A percentile compares a stretch with the other conserved stretches of the same genome.
Conservation (phyloP, 495 filamentous ascomycete species). For the Penicillium coprophilum region DNA sequence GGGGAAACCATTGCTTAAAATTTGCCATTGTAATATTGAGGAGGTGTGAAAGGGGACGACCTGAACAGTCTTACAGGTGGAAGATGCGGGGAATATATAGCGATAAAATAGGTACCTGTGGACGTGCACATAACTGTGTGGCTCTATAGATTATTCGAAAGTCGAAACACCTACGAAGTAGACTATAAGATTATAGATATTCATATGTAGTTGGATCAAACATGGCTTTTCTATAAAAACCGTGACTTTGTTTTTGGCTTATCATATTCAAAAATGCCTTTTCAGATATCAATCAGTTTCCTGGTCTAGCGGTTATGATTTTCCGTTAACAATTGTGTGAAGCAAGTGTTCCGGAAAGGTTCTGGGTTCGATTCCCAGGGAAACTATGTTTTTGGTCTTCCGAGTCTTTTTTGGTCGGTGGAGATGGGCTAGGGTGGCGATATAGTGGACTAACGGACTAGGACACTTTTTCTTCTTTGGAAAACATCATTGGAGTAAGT, state of each 20-base stretch:
- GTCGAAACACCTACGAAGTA: too few species aligned
- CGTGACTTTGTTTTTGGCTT: too few species aligned
- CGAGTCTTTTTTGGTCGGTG: not conserved
- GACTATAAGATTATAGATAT: too few species aligned
- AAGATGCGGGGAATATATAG: not conserved
- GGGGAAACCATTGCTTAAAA: slow-evolving; percentile 20
- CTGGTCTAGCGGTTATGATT: slow-evolving; percentile 19
- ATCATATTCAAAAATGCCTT: not conserved
- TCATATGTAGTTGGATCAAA: too few species aligned
- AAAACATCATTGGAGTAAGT: not conserved
- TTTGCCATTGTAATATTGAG: not conserved
- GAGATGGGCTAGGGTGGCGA: not conserved
- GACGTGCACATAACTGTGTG: too few species aligned
- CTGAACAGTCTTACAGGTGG: too few species aligned
- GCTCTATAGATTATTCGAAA: too few species aligned
- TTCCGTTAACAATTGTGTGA: slow-evolving; percentile 14
- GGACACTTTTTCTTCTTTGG: too few species aligned
- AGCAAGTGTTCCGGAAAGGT: slow-evolving; percentile 20
- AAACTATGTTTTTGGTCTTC: slow-evolving; percentile 18
- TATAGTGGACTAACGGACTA: not conserved
- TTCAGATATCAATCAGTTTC: not conserved
- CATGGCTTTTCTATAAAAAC: too few species aligned
- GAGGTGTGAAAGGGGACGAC: not conserved
- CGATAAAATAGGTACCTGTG: not conserved
- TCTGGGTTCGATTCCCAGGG: slow-evolving; percentile 27